These are phyloP conservation scores for Amaranthus cruentus DNA, from an alignment of 148 eudicot species.

Conservation along the genomic window DNA sequence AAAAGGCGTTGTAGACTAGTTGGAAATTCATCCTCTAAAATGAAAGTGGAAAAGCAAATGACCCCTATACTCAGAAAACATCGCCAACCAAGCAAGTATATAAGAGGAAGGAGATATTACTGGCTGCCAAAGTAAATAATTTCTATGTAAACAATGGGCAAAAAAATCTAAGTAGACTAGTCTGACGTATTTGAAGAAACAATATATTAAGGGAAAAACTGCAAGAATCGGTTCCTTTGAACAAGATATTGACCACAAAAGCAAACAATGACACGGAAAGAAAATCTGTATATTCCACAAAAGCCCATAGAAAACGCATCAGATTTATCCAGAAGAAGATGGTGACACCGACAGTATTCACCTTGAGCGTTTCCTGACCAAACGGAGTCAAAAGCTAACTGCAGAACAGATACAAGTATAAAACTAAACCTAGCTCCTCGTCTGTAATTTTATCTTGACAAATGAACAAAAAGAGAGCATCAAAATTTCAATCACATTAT, in stretches of 20 bases:
- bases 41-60: not conserved
- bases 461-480: too few relatives aligned
- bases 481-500: too few relatives aligned
- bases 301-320: too few relatives aligned
- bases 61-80: not conserved
- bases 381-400: too few relatives aligned
- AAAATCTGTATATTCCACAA: too few relatives aligned
- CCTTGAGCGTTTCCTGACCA: too few relatives aligned
- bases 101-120: not conserved
- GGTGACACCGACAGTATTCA: too few relatives aligned
- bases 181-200: not conserved
- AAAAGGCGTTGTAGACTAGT: not conserved
- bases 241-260: not conserved
- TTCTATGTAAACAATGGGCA: not conserved
- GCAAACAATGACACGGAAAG: not conserved
- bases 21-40: not conserved
- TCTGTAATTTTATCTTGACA: too few relatives aligned
- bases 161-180: not conserved
- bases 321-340: too few relatives aligned
- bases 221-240: not conserved
- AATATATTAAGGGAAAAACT: not conserved
- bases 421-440: too few relatives aligned
- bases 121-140: not conserved
- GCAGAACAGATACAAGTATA: too few relatives aligned
- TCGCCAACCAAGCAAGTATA: not conserved